Evolutionary conservation across 2,329 filamentous ascomycete species (phyloP).

Genomic region (Hypomyces perniciosus): DNA sequence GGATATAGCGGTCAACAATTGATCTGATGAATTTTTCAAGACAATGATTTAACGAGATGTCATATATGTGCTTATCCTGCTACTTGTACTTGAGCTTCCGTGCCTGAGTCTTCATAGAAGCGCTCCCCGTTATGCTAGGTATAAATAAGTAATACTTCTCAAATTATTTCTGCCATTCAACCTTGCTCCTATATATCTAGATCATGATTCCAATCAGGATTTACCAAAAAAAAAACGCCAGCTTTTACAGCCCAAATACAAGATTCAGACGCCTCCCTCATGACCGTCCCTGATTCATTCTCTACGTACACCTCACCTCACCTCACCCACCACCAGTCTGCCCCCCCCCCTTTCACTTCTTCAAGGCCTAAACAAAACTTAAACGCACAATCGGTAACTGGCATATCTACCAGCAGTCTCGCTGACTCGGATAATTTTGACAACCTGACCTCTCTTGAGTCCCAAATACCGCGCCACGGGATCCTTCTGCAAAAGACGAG

Average conservation of each 20-base stretch:
- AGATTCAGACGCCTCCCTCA: background rate
- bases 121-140: too few relatives aligned
- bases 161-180: background rate
- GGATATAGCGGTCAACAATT: too few relatives aligned
- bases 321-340: background rate
- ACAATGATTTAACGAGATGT: too few relatives aligned
- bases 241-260: conserved; percentile 12
- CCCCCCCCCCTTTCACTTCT: background rate
- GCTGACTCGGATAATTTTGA: conserved; percentile 94
- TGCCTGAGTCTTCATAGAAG: too few relatives aligned
- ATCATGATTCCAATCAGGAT: conserved; percentile 9
- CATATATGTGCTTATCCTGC: too few relatives aligned
- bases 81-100: too few relatives aligned
- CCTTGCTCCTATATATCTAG: background rate
- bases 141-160: too few relatives aligned
- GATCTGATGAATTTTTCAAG: too few relatives aligned
- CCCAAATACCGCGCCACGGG: conserved; percentile 91
- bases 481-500: conserved; percentile 83
- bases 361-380: conserved; percentile 9
- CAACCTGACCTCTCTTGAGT: conserved; percentile 83
- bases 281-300: background rate
- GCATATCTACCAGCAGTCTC: conserved; percentile 96
- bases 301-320: background rate
- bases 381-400: conserved; percentile 75
- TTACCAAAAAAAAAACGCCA: conserved; percentile 5